Evolutionary conservation across 2,329 filamentous ascomycete species (phyloP).

Genomic region (Colletotrichum cordylinicola): DNA sequence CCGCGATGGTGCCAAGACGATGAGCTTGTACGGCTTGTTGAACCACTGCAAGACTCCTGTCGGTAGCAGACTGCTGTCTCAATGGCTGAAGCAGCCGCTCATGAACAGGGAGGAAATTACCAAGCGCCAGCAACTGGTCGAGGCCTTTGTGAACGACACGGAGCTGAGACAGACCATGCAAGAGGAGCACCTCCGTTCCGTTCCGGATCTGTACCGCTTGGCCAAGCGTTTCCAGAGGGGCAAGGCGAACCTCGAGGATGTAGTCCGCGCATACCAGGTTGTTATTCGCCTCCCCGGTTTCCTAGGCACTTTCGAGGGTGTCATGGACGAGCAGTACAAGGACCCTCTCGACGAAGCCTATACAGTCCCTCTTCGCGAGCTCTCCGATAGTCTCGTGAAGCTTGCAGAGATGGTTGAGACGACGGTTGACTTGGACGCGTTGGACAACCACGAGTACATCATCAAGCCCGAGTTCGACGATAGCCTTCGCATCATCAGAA

Average conservation of each 20-base stretch:
- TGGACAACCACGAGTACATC: constrained; percentile 97
- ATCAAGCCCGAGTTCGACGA: constrained; percentile 99
- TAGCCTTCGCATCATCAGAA: constrained; percentile 82
- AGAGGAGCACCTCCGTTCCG: constrained; percentile 90
- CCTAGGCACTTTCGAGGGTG: constrained; percentile 84
- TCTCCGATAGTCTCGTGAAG: constrained; percentile 80
- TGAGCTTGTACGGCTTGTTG: constrained; percentile 92
- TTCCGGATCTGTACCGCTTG: constrained; percentile 92
- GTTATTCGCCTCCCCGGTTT: constrained; percentile 91
- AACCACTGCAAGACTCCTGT: constrained; percentile 98
- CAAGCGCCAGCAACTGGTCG: constrained; percentile 89
- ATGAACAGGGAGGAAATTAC: constrained; percentile 93
- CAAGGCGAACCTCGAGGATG: constrained; percentile 91
- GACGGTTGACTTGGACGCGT: constrained; percentile 91
- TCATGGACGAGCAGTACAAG: constrained; percentile 95
- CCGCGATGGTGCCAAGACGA: constrained; percentile 92
- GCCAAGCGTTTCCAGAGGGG: constrained; percentile 95
- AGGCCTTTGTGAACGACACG: constrained; percentile 92
- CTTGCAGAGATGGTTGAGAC: constrained; percentile 98
- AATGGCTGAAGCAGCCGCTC: constrained; percentile 97
- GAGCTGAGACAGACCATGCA: constrained; percentile 95
- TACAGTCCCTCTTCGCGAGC: constrained; percentile 79
- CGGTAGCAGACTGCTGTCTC: constrained; percentile 85
- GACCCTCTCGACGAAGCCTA: constrained; percentile 87
- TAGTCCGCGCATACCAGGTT: constrained; percentile 94